Evolutionary conservation across 2,329 filamentous ascomycete genomes (phyloP).

Genomic region (Berkeleyomyces basicola): DNA sequence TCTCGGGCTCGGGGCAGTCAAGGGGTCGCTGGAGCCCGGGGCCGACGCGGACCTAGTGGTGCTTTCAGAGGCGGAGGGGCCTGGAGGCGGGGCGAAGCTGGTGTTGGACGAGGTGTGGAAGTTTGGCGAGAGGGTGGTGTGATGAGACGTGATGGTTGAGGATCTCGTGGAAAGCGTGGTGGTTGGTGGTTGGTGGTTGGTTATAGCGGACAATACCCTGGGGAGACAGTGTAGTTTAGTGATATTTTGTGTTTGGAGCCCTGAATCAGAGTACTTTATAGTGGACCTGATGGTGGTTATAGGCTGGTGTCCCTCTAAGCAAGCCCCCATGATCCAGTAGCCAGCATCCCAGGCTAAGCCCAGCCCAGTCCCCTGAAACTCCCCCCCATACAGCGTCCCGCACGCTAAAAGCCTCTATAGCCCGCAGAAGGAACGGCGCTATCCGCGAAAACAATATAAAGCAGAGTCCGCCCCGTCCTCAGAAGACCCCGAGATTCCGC

Average conservation of each 20-base stretch:
- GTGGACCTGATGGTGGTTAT: no score
- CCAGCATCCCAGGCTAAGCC: no score
- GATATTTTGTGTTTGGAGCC: neutral
- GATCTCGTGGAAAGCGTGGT: neutral
- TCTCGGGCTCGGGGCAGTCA: conserved; percentile 49
- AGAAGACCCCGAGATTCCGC: no score
- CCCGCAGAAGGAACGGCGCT: neutral
- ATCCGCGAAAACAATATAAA: neutral
- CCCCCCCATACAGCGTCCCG: no score
- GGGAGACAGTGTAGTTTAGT: no score
- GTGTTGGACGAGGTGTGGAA: conserved; percentile 67
- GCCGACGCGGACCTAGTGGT: conserved; percentile 56
- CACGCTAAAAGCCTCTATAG: neutral
- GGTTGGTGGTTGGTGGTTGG: no score
- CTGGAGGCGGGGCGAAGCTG: conserved; percentile 31
- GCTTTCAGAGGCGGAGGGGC: conserved; percentile 35
- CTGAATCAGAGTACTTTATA: neutral
- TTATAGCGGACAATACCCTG: neutral
- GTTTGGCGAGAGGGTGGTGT: conserved; percentile 42
- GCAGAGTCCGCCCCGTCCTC: neutral
- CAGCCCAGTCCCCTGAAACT: no score
- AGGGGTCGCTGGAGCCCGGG: conserved; percentile 47
- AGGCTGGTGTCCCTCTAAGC: no score
- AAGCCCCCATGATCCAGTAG: no score
- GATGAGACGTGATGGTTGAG: neutral